phyloP scores from a whole-genome alignment of 495 filamentous ascomycete genomes.

The Cetradonia linearis region DNA sequence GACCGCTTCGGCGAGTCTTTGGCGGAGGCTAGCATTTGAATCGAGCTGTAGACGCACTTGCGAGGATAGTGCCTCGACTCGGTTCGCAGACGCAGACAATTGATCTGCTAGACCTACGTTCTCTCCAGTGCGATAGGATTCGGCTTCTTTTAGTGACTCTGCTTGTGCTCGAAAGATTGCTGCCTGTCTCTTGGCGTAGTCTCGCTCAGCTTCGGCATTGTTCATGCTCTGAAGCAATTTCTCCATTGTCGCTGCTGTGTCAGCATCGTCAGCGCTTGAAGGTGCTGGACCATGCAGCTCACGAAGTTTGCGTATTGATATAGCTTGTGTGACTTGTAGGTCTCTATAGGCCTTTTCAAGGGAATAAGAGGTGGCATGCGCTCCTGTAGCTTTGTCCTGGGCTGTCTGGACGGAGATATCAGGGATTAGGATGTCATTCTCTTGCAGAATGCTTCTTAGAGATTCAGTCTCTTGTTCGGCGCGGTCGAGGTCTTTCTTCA shows the following conservation, averaged over 20 bases:
- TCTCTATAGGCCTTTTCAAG: slow-evolving; percentile 71
- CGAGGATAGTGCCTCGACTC: slow-evolving; percentile 63
- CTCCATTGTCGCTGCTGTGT: slow-evolving; percentile 36
- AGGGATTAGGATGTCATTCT: slow-evolving; percentile 72
- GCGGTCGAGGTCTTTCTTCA: slow-evolving; percentile 96
- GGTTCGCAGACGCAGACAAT: slow-evolving; percentile 57
- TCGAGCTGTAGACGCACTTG: slow-evolving; percentile 71
- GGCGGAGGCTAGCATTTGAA: slow-evolving; percentile 61
- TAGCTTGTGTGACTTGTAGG: slow-evolving; percentile 52
- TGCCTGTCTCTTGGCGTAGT: slow-evolving; percentile 53
- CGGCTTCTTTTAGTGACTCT: slow-evolving; percentile 50
- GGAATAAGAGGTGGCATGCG: slow-evolving; percentile 56
- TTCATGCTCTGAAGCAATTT: slow-evolving; percentile 55
- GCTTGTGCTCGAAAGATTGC: slow-evolving; percentile 50
- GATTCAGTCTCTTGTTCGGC: slow-evolving; percentile 85
- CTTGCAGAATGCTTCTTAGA: slow-evolving; percentile 66
- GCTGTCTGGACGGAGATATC: slow-evolving; percentile 33
- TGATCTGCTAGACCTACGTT: slow-evolving; percentile 55
- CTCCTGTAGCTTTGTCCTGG: slow-evolving; percentile 34
- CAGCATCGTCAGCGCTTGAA: slow-evolving; percentile 25
- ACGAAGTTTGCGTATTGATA: slow-evolving; percentile 32
- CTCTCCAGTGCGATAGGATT: slow-evolving; percentile 51
- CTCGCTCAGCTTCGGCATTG: slow-evolving; percentile 59
- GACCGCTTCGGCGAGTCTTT: slow-evolving; percentile 77
- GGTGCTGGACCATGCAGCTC: slow-evolving; percentile 29